phyloP scores from a whole-genome alignment of 768 basidiomycete species.

The Galerina marginata region DNA sequence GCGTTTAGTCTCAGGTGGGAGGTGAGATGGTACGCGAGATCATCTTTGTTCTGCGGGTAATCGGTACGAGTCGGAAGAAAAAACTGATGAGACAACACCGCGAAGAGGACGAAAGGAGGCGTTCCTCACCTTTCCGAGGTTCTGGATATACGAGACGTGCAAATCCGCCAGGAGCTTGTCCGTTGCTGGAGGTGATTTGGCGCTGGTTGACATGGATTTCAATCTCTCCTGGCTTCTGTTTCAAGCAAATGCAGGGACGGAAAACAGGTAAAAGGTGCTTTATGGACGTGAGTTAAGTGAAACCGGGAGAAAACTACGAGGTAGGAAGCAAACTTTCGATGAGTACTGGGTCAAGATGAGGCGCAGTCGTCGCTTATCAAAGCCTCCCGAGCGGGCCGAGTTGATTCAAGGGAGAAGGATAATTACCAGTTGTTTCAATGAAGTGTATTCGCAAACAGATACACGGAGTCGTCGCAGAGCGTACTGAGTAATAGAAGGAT shows the following conservation, averaged over 20 bases:
- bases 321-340: neutral
- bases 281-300: neutral
- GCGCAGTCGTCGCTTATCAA: too few relatives aligned
- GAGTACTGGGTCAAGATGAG: neutral
- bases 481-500: too few relatives aligned
- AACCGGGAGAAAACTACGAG: neutral
- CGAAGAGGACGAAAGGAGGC: neutral
- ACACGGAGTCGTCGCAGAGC: too few relatives aligned
- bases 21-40: slow-evolving; percentile 88
- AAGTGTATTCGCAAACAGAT: too few relatives aligned
- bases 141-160: slow-evolving; percentile 26
- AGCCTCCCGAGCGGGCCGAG: too few relatives aligned
- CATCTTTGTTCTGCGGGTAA: slow-evolving; percentile 70
- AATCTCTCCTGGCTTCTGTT: neutral
- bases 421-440: too few relatives aligned
- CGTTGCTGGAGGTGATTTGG: slow-evolving; percentile 4
- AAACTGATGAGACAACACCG: too few relatives aligned
- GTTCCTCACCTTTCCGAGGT: slow-evolving; percentile 21
- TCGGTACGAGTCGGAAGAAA: neutral
- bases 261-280: neutral
- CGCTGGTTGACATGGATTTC: slow-evolving; percentile 4
- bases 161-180: slow-evolving; percentile 19
- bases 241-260: neutral
- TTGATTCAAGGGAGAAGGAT: too few relatives aligned
- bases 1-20: slow-evolving; percentile 95